Base-by-base conservation (phyloP, 352 stramenopile species). In the Globisporangium carolinianum region DNA sequence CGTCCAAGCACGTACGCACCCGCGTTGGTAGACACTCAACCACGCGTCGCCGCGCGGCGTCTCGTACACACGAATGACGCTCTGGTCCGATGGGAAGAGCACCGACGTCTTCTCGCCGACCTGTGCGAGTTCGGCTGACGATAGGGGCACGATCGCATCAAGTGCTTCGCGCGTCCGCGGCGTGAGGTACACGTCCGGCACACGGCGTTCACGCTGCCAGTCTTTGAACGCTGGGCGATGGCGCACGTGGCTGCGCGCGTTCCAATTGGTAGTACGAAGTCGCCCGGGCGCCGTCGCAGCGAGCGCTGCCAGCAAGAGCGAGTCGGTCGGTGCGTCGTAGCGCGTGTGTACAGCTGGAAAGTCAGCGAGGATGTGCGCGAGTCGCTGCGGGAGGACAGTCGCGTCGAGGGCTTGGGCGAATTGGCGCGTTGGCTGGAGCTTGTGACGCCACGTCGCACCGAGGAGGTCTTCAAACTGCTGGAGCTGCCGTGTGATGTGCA, bases 41-140 rank as follows among this genome's bases (percentile, higher is more conserved):
- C 83, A 90, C 38, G 63, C 50, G 15, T 68, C 53, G 5, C 68
- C 67, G 3, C 65, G 63, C 3, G 73, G 65, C 0, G 68, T 83
- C 39, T 86, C 72, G 38, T 69, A 72, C 15, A 91, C 41, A 10
- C 68, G 66, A 5, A 91, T 62, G 36, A 91, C 59, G 37, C 75
- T 87, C 47, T 91, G 83, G 51, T 93, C 81, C 4, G 77, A 76
- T 39, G 83, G 81, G 53, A 78, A 91, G 45, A 86, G 68, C 43
- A 73, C 65, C 38, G 65, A 80, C 18, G 60, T 77, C 50, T 83
- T 73, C 45, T 79, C 74, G 4, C 67, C 57, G 2, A 91, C 57
- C 12, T 66, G 55, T 11, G 58, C 55, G 5, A 91, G 67, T 35
- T 89, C 67, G 3, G 63, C 67, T 15, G 73, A 60, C 4, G 79